Percentiles rank a stretch among this genome's conserved stretches.
Conservation (phyloP, 139 green algal species). For the Eudorina sp. region DNA sequence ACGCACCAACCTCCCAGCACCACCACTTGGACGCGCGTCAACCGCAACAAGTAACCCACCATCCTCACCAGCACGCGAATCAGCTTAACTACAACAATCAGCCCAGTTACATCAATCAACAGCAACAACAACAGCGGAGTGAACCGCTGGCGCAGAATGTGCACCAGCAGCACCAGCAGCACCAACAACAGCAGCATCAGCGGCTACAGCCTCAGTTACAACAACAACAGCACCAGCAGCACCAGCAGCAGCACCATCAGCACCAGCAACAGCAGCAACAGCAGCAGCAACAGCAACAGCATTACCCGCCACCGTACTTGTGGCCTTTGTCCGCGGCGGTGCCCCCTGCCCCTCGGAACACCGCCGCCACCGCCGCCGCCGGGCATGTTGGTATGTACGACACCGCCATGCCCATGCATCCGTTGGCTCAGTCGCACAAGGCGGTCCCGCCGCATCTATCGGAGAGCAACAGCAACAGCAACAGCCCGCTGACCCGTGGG, state of each 20-base stretch:
- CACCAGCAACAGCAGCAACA: background rate
- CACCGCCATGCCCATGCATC: too few relatives aligned
- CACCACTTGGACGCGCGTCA: too few relatives aligned
- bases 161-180: background rate
- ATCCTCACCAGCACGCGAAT: too few relatives aligned
- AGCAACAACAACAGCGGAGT: background rate
- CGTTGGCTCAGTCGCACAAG: too few relatives aligned
- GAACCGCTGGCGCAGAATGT: background rate
- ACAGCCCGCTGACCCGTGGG: too few relatives aligned
- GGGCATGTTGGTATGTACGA: background rate
- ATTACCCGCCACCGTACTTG: background rate
- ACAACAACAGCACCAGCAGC: background rate
- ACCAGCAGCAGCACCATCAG: background rate
- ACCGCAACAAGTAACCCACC: too few relatives aligned
- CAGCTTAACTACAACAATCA: background rate
- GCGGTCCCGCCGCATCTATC: too few relatives aligned
- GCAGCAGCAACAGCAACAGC: background rate
- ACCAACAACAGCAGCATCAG: background rate
- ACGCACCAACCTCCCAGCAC: background rate
- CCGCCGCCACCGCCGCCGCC: background rate
- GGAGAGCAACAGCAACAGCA: too few relatives aligned
- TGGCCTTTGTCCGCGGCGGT: background rate
- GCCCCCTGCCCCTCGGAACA: background rate
- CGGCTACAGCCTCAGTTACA: background rate
- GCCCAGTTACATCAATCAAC: background rate